Evolutionary conservation across 768 basidiomycete genomes (phyloP), one percentile per base, ranked within the genome.

Genomic region (Kwoniella sp.): DNA sequence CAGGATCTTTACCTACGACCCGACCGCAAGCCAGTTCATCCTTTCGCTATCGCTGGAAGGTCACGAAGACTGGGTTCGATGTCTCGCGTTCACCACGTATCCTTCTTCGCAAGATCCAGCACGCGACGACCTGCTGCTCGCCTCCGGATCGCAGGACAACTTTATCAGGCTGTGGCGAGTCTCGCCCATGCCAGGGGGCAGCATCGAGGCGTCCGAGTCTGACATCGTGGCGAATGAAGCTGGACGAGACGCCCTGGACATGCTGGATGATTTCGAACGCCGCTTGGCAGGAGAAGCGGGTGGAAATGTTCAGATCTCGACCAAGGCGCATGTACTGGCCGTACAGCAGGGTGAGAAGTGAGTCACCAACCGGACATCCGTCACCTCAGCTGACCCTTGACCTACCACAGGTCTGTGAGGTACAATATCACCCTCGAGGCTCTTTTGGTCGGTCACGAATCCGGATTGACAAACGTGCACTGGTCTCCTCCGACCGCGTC

Each of bases 1-100:
- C 14, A 83, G 86, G 42, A 78, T 98, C 3, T 95, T 82, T 79
- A 82, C 85, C 2, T 69, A 41, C 76, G 26, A 28, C 81, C 26
- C 37, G 8, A 50, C 8, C 41, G n/a, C n/a, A n/a, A 34, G 20
- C 31, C 33, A 26, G 26, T 40, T 23, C 46, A 38, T 17, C 15
- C 52, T 55, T 19, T 33, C 70, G 2, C 46, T 74, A 15, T 60
- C 62, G 6, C 57, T 78, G 12, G 74, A 76, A 11, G 95, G 95
- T 2, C 95, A 99, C 66, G 88, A 95, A 78, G 93, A 99, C 65
- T 99, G 95, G 95, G 80, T 98, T 47, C 83, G 86, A 46, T 79
- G 83, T 54, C 80, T 98, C 31, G 80, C 84, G 1, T 90, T 96
- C 71, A 62, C 69, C 7, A 28, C 59, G 0, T 70, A 60, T 39